Base-by-base conservation (phyloP, 768 basidiomycete species). In the Boletus barrowsii region DNA sequence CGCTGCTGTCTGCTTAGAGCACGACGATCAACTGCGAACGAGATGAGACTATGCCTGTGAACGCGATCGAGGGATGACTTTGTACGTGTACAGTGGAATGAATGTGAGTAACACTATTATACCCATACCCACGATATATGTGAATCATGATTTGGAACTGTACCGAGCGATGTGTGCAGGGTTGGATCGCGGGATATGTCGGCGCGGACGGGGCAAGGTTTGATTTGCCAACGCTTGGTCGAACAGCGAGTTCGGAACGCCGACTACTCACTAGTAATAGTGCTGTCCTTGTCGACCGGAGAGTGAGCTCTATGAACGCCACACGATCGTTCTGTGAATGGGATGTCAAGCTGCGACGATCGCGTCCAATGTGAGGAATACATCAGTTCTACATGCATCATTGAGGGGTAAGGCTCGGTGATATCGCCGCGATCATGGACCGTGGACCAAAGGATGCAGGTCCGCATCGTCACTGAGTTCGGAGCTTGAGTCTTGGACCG, bases 1-100 rank as follows among this genome's bases (percentile, higher is more conserved):
- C 66, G 5, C n/a, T 72, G 20, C 14, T 62, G 24, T 56, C 61
- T 24, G 60, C 51, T 10, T 53, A 8, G 20, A 29, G 7, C 10
- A 17, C 4, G 15, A 1, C n/a, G 40, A 6, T 11, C 40, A 0
- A 22, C 2, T 18, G 3, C 20, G 40, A 41, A 22, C 13, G 20
- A 20, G 40, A 22, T 22, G 40, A 5, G 13, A 29, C 29, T 2
- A 29, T 29, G 29, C 29, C 29, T 29, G 29, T 7, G 29, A 29
- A 29, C 29, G 8, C 29, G 29, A 29, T 29, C 29, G 29, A 29
- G 29, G 29, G 29, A 8, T 10, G 29, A 29, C 29, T 29, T 29
- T 29, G 29, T 29, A 29, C 29, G 29, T 29, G 29, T 29, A 29
- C 29, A 29, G 29, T 29, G 8, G 29, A 29, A 29, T 29, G 29